phyloP scores from a whole-genome alignment of 805 yeast species.

The Candida lessepsii region DNA sequence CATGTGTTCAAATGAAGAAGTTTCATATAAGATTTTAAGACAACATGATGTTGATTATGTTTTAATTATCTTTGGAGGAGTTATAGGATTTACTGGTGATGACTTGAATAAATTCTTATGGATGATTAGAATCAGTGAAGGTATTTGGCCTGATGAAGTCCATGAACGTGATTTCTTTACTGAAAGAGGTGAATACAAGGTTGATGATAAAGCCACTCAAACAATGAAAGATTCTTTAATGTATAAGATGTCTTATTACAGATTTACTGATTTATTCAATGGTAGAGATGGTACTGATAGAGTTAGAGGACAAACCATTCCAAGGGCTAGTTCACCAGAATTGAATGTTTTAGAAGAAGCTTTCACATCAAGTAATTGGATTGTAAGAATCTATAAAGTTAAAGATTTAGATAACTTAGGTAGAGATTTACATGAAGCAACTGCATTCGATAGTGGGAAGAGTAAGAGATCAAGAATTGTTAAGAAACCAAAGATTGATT shows the following conservation, averaged over 20 bases:
- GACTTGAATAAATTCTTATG: constrained; percentile 95
- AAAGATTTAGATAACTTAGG: constrained; percentile 87
- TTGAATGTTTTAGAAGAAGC: constrained; percentile 88
- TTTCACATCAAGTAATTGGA: constrained; percentile 94
- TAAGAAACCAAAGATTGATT: constrained; percentile 55
- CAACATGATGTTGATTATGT: constrained; percentile 95
- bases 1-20: constrained; percentile 86
- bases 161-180: constrained; percentile 83
- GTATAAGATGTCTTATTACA: constrained; percentile 93
- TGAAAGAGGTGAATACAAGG: constrained; percentile 80
- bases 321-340: constrained; percentile 44
- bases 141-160: constrained; percentile 99
- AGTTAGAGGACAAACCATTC: constrained; percentile 81
- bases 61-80: constrained; percentile 89
- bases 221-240: constrained; percentile 87
- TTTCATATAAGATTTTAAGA: constrained; percentile 81
- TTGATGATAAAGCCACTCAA: constrained; percentile 76
- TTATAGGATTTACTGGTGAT: constrained; percentile 91
- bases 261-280: constrained; percentile 70
- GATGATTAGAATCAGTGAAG: constrained; percentile 99
- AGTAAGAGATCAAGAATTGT: constrained; percentile 41
- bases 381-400: constrained; percentile 89
- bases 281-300: constrained; percentile 71
- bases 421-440: constrained; percentile 64
- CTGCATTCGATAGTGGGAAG: constrained; percentile 45